These are phyloP conservation scores for Leptographium radiaticola DNA, from an alignment of 2,329 filamentous ascomycete genomes.

Conservation along the genomic window DNA sequence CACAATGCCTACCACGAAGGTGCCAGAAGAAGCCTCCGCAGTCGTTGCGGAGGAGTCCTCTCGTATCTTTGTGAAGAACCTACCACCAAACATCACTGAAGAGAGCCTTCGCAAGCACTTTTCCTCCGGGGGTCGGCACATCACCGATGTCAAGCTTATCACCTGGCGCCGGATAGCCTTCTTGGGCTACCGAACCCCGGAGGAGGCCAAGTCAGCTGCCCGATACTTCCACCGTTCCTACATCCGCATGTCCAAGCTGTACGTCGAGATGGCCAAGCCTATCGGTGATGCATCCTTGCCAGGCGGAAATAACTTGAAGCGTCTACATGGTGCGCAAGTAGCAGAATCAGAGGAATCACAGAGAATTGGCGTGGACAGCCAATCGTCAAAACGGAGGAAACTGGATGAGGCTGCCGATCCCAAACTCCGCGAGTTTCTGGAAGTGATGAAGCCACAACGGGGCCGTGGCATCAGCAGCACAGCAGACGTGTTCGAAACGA, in stretches of 20 bases:
- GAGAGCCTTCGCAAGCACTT: constrained; percentile 85
- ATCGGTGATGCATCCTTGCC: constrained; percentile 29
- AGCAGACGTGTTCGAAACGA: constrained; percentile 7
- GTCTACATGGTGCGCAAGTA: constrained; percentile 3
- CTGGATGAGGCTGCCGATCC: constrained; percentile 48
- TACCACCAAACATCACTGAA: constrained; percentile 77
- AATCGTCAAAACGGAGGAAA: constrained; percentile 51
- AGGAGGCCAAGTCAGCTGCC: constrained; percentile 70
- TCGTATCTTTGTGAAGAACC: constrained; percentile 63
- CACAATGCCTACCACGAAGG: not conserved
- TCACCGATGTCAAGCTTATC: constrained; percentile 90
- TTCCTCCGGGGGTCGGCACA: constrained; percentile 51
- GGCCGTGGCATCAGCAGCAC: constrained; percentile 10
- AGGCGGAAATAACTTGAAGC: constrained; percentile 10
- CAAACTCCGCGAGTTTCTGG: constrained; percentile 76
- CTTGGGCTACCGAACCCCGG: constrained; percentile 76
- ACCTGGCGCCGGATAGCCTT: constrained; percentile 85
- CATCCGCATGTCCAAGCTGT: constrained; percentile 90
- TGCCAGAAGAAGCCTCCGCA: not conserved
- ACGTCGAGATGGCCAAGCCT: constrained; percentile 75
- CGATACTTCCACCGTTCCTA: constrained; percentile 94
- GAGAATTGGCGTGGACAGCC: constrained; percentile 10
- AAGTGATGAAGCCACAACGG: constrained; percentile 59
- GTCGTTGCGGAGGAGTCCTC: constrained; percentile 37
- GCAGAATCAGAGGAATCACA: not conserved